Conservation (phyloP, 441 rosid species). For the Gossypium lobatum region DNA sequence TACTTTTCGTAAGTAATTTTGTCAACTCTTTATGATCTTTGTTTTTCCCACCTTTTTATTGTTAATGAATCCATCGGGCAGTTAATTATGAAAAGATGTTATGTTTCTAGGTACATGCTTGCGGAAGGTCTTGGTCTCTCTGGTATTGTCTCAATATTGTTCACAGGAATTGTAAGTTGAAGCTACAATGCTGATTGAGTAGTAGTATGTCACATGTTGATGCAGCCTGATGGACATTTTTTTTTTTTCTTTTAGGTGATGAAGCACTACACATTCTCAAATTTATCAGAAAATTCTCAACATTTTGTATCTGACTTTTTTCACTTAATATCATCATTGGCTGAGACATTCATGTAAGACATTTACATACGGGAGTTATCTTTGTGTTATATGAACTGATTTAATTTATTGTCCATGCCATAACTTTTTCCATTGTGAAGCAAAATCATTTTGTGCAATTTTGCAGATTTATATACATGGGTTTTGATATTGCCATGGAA, state of each 20-base stretch:
- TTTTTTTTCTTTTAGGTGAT: conserved; percentile 55
- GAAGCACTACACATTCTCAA: conserved; percentile 93
- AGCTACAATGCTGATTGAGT: conserved; percentile 6
- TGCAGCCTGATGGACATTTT: conserved; percentile 18
- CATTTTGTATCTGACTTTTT: conserved; percentile 88
- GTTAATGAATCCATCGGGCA: not conserved
- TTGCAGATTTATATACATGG: conserved; percentile 96
- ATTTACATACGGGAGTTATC: conserved; percentile 26
- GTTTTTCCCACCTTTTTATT: conserved; percentile 5
- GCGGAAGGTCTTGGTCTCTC: conserved; percentile 99
- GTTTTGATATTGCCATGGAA: conserved; percentile 98
- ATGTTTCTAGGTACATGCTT: conserved; percentile 79
- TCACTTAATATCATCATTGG: conserved; percentile 92
- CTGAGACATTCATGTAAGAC: conserved; percentile 79
- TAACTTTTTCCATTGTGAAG: conserved; percentile 9
- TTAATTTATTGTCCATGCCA: conserved; percentile 9
- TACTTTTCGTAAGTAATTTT: conserved; percentile 84
- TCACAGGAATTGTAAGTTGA: conserved; percentile 89
- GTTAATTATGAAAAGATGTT: not conserved
- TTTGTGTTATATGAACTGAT: conserved; percentile 6
- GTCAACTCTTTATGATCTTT: not conserved
- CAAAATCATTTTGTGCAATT: conserved; percentile 20
- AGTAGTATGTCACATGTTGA: conserved; percentile 9
- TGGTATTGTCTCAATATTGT: conserved; percentile 94
- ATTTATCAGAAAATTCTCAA: conserved; percentile 91